Conservation (phyloP, 345 rosid genomes). For the Lepidium sativum region DNA sequence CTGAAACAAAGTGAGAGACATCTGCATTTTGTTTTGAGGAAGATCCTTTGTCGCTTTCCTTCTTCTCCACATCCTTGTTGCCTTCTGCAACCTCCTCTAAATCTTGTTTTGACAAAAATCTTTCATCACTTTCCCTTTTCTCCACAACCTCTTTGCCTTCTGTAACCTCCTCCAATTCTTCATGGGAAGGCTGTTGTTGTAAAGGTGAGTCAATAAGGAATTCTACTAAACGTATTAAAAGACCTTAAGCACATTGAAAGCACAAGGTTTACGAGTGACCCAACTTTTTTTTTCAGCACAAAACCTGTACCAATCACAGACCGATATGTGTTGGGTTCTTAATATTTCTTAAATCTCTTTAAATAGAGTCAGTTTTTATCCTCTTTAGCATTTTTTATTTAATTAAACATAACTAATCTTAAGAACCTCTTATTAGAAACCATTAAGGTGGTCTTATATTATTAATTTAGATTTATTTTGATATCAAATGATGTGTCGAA, state of each 20-base stretch:
- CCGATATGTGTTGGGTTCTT: too few relatives aligned
- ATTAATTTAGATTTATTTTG: too few relatives aligned
- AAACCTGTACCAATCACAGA: too few relatives aligned
- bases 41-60: conserved; percentile 38
- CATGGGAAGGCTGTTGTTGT: conserved; percentile 38
- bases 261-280: conserved; percentile 33
- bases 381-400: too few relatives aligned
- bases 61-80: conserved; percentile 25
- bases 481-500: too few relatives aligned
- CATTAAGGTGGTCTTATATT: too few relatives aligned
- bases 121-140: conserved; percentile 26
- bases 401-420: too few relatives aligned
- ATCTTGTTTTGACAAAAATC: conserved; percentile 49
- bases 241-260: neutral
- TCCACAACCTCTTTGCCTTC: conserved; percentile 27
- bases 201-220: conserved; percentile 9
- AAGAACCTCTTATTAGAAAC: too few relatives aligned
- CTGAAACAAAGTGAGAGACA: conserved; percentile 35
- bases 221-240: neutral
- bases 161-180: conserved; percentile 30
- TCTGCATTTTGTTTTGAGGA: conserved; percentile 49
- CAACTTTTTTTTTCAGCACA: too few relatives aligned
- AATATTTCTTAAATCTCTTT: too few relatives aligned
- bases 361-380: too few relatives aligned
- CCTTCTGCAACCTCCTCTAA: conserved; percentile 27